Percentiles rank a stretch among this genome's conserved stretches.
These are phyloP conservation scores for Aspergillus fructus DNA, from an alignment of 2,329 filamentous ascomycete genomes.

Conservation along the genomic window DNA sequence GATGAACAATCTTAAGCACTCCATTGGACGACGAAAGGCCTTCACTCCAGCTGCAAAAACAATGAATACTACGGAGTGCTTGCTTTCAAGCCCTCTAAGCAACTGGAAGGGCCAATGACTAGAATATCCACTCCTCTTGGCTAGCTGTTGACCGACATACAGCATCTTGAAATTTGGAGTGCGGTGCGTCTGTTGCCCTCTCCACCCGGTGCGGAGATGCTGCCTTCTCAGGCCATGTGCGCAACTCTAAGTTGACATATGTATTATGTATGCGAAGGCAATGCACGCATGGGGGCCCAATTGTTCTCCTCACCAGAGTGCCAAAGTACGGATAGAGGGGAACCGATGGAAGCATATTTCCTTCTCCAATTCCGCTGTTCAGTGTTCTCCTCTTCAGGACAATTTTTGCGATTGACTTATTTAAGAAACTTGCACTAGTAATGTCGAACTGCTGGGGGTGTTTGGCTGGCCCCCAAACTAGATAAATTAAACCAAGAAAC, in stretches of 20 bases:
- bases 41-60: neutral
- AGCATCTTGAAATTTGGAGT: neutral
- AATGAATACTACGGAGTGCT: neutral
- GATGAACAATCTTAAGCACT: neutral
- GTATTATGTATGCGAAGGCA: neutral
- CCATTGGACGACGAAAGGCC: neutral
- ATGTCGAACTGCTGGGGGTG: too few species aligned
- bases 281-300: neutral
- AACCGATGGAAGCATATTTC: neutral
- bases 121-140: neutral
- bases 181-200: conserved; percentile 7
- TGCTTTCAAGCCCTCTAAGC: neutral
- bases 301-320: neutral
- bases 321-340: neutral
- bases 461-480: too few species aligned
- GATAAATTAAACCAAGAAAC: too few species aligned
- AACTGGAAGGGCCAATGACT: neutral
- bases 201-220: conserved; percentile 24
- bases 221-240: neutral
- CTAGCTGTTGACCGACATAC: neutral
- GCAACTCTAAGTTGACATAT: neutral
- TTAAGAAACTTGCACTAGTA: too few species aligned
- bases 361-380: neutral
- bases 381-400: neutral
- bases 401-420: neutral